Base-by-base conservation (phyloP, 2,329 filamentous ascomycete species). In the Aspergillus proliferans region DNA sequence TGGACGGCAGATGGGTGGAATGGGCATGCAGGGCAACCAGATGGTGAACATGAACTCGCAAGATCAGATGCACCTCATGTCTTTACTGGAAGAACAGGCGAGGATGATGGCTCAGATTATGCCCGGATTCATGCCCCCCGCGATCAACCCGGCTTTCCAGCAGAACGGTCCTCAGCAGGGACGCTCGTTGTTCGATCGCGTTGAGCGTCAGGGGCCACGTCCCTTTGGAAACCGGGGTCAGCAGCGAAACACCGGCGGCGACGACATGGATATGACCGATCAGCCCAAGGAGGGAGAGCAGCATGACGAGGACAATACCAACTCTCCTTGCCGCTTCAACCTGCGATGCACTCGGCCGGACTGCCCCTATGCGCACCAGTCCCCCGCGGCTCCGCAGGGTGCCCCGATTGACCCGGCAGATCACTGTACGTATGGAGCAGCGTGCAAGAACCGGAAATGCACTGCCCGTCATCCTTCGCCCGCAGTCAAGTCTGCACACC, bases 401-500 rank as follows among this genome's bases (percentile, higher is more conserved):
- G 81, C 80, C 2, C 79, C 84, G 0, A 77, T 97, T 50, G 93
- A 97, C 67, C 78, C 91, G 57, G 81, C 78, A 50, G 89, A 95
- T 61, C 77, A 80, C 15, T 98, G 93, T 74, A 80, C 80, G 15
- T 97, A 87, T 60, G 92, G 90, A 18, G 89, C 84, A 2, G 90
- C 90, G 7, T 98, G 93, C 82, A 95, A 93, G 73, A 98, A 97
- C 76, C 80, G 83, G 62, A 97, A 97, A 73, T 98, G 93, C 65
- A 87, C 87, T 7, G 91, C 81, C 26, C 87, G 89, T 51, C 93
- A 98, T 69, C 93, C 93, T 2, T 96, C 91, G 6, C 93, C 93
- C 1, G 90, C 92, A 5, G 81, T 87, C 58, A 88, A 84, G 66
- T 74, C 81, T 46, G 83, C 85, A 22, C 88, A 92, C 66, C 87